These are phyloP conservation scores for Yarrowia sp. DNA, from an alignment of 805 yeast species.

Conservation along the genomic window DNA sequence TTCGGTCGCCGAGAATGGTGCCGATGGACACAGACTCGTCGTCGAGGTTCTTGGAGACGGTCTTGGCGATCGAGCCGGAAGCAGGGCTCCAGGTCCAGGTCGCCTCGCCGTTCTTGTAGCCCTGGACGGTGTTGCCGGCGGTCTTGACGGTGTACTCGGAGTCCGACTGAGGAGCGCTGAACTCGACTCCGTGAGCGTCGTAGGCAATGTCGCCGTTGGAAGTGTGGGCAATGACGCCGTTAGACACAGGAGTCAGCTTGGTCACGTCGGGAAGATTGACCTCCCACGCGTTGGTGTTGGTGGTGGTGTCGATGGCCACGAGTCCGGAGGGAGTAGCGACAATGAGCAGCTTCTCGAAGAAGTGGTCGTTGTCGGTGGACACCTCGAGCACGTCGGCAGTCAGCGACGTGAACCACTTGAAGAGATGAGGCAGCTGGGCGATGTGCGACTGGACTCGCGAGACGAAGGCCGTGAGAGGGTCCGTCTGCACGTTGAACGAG, in stretches of 20 bases:
- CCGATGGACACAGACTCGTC: conserved; percentile 61
- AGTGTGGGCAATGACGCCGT: neutral
- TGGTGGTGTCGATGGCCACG: conserved; percentile 29
- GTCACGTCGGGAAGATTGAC: neutral
- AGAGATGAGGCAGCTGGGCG: conserved; percentile 30
- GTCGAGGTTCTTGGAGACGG: conserved; percentile 43
- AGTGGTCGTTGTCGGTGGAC: conserved; percentile 31
- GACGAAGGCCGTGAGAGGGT: conserved; percentile 34
- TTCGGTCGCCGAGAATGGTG: conserved; percentile 61
- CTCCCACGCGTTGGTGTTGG: conserved; percentile 25
- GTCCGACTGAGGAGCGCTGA: conserved; percentile 4
- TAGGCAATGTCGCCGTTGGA: neutral
- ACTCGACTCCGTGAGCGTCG: conserved; percentile 23
- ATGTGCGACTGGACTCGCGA: conserved; percentile 35
- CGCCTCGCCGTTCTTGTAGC: conserved; percentile 29
- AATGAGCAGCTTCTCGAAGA: conserved; percentile 40
- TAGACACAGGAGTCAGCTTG: neutral
- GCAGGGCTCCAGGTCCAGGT: conserved; percentile 45
- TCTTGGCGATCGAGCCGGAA: conserved; percentile 44
- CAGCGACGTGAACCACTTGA: conserved; percentile 4
- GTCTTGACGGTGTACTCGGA: conserved; percentile 29
- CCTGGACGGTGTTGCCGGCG: conserved; percentile 28
- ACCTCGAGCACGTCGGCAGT: neutral
- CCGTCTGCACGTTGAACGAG: conserved; percentile 35
- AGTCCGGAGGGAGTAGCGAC: conserved; percentile 34